Evolutionary conservation across 495 filamentous ascomycete species (phyloP), one percentile per base, ranked within the genome.

Genomic region (Echria macrotheca): DNA sequence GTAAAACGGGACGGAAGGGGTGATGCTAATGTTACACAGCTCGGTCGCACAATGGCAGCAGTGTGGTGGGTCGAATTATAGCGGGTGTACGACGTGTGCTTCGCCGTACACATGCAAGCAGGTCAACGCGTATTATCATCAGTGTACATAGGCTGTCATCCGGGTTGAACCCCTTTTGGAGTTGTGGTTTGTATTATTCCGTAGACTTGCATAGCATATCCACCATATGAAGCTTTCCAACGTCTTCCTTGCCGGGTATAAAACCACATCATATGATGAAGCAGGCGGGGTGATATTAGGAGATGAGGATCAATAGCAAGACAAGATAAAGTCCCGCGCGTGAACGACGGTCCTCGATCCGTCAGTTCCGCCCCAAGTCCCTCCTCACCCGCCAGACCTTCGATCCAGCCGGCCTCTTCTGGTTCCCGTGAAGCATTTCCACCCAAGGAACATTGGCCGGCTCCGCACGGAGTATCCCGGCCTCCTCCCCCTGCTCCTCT

Each of bases 331-430:
- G n/a, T n/a, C n/a, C n/a, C n/a, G n/a, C n/a, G n/a, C n/a, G n/a
- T n/a, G n/a, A n/a, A n/a, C n/a, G n/a, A n/a, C n/a, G n/a, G n/a
- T n/a, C n/a, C n/a, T n/a, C n/a, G n/a, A n/a, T n/a, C n/a, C n/a
- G n/a, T 21, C 35, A 53, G 31, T 22, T 53, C 38, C 66, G 62
- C 9, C 76, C 76, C 8, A 80, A 48, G 57, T 80, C 76, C 55
- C 77, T 69, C 47, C 77, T 68, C 11, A 79, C 75, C 50, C 76
- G 64, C 77, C 76, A 80, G 18, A 77, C 75, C 38, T 69, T 63
- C 12, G 70, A 69, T 8, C 77, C 76, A 8, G 70, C 66, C 17
- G 69, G 66, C 56, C 75, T 61, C 45, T 68, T 71, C 58, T 75
- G 65, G 21, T 68, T 70, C 14, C 70, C 71, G 41, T 70, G 54